Evolutionary conservation across 2,329 filamentous ascomycete genomes (phyloP).

Genomic region (Ophiosphaerella narmari): DNA sequence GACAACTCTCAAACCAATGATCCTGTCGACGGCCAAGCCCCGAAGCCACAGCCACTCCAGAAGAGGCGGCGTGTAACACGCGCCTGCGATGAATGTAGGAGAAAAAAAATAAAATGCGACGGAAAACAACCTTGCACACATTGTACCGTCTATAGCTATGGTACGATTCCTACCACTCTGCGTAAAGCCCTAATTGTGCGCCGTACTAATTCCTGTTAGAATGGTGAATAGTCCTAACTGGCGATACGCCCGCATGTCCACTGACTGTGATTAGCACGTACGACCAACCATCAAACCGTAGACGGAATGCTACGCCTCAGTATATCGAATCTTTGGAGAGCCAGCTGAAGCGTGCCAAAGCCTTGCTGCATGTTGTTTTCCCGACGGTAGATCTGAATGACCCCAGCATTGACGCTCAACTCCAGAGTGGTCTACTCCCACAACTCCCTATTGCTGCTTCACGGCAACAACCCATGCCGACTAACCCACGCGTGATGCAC

Average conservation of each 20-base stretch:
- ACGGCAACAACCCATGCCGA: constrained; percentile 26
- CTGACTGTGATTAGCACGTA: constrained; percentile 62
- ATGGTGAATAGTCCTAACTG: constrained; percentile 55
- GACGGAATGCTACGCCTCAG: constrained; percentile 87
- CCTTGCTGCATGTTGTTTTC: constrained; percentile 75
- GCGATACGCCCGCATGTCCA: neutral
- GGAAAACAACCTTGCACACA: constrained; percentile 71
- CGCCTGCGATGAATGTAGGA: constrained; percentile 49
- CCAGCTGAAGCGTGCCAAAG: constrained; percentile 81
- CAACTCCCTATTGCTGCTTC: constrained; percentile 39
- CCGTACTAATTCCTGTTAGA: constrained; percentile 56
- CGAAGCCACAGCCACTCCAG: constrained; percentile 44
- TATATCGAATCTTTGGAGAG: constrained; percentile 89
- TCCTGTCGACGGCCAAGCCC: constrained; percentile 38
- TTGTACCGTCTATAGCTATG: constrained; percentile 98
- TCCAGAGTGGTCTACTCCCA: constrained; percentile 67
- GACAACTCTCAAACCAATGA: constrained; percentile 41
- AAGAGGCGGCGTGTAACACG: constrained; percentile 51
- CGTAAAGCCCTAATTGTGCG: neutral
- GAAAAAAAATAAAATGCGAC: constrained; percentile 61
- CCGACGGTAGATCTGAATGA: constrained; percentile 86
- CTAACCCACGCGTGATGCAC: constrained; percentile 25
- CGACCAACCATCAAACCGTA: constrained; percentile 89
- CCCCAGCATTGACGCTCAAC: constrained; percentile 76
- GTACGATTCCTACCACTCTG: constrained; percentile 53